Conservation (phyloP, 139 green algal genomes). For the Chlorella vulgaris region DNA sequence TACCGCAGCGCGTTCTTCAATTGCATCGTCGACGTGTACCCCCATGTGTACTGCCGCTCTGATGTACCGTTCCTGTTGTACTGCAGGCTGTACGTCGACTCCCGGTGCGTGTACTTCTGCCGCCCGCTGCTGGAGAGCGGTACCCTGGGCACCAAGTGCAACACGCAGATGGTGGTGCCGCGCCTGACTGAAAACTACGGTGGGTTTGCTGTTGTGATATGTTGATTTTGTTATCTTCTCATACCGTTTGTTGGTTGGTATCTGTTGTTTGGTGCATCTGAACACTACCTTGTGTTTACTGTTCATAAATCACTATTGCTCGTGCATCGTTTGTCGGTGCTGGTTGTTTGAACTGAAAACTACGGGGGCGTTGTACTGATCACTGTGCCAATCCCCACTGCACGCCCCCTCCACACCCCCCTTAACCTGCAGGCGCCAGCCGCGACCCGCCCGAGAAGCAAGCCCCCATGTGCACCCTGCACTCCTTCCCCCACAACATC, state of each 20-base stretch:
- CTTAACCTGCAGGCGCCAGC: slow-evolving; percentile 59
- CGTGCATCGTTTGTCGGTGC: too few species aligned
- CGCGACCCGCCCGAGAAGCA: slow-evolving; percentile 94
- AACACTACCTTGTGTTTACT: too few species aligned
- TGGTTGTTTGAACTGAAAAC: too few species aligned
- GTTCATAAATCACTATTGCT: too few species aligned
- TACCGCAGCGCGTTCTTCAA: background rate
- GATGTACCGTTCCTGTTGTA: too few species aligned
- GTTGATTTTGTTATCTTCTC: background rate
- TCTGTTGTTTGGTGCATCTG: background rate
- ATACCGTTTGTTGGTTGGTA: background rate
- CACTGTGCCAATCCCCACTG: background rate
- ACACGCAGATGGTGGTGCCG: slow-evolving; percentile 94
- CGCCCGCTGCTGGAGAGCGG: slow-evolving; percentile 97
- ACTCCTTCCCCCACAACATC: slow-evolving; percentile 99
- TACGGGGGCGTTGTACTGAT: slow-evolving; percentile 70
- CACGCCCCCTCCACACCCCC: background rate
- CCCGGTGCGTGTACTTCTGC: slow-evolving; percentile 96
- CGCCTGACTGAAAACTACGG: slow-evolving; percentile 98
- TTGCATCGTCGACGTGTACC: too few species aligned
- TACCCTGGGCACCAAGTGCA: slow-evolving; percentile 98
- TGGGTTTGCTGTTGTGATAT: slow-evolving; percentile 14
- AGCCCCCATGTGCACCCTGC: slow-evolving; percentile 99
- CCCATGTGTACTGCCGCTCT: background rate
- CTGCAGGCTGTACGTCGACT: slow-evolving; percentile 90